Conservation (phyloP, 2,329 filamentous ascomycete genomes). For the Lecanicillium sp. region DNA sequence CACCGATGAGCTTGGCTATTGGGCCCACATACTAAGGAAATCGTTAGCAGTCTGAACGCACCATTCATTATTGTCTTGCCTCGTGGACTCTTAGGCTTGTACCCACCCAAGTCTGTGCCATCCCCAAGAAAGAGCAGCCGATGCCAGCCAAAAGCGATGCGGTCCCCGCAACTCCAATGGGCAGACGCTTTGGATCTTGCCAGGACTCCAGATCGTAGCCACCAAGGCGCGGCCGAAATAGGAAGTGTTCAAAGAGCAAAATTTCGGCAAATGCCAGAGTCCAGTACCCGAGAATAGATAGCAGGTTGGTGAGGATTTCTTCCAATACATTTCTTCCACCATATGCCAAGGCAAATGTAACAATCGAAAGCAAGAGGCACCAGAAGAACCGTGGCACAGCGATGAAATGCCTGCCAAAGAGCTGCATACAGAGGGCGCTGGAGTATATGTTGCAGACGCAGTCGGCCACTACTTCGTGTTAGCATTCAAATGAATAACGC, state of each 20-base stretch:
- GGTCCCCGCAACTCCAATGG: conserved; percentile 12
- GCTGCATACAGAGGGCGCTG: conserved; percentile 13
- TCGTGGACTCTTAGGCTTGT: too few species aligned
- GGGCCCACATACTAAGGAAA: conserved; percentile 4
- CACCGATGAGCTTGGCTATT: conserved; percentile 7
- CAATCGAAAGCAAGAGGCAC: conserved; percentile 11
- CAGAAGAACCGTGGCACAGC: conserved; percentile 13
- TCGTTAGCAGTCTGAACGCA: not conserved
- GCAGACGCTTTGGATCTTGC: conserved; percentile 13
- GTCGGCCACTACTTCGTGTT: conserved; percentile 5
- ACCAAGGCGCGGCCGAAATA: conserved; percentile 12
- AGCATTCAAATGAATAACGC: not conserved
- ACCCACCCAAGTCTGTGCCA: conserved; percentile 14
- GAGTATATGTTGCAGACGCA: conserved; percentile 15
- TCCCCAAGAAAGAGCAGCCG: conserved; percentile 12
- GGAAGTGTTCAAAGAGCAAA: conserved; percentile 13
- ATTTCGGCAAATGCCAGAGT: conserved; percentile 14
- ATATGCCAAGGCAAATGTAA: conserved; percentile 13
- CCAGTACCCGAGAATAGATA: conserved; percentile 15
- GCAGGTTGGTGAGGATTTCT: conserved; percentile 13
- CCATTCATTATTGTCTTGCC: too few species aligned
- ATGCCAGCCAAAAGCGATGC: conserved; percentile 11
- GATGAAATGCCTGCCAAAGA: conserved; percentile 13
- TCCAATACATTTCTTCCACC: conserved; percentile 14
- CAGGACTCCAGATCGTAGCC: conserved; percentile 12